Conservation (phyloP, 2,329 filamentous ascomycete species). For the Dactylella cylindrospora region DNA sequence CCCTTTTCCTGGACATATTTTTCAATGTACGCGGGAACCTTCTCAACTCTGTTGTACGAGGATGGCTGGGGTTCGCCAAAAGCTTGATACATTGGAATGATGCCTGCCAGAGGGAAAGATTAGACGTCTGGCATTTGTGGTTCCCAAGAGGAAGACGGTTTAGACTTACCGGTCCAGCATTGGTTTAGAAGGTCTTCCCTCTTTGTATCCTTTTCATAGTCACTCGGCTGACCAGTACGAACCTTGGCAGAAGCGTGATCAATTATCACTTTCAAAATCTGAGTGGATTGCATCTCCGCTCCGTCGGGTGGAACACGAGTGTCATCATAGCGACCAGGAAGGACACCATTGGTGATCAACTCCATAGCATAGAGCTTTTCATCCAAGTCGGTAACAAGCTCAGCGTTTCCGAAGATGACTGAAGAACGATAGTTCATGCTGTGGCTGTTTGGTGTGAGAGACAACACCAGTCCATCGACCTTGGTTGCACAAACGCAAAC, state of each 20-base stretch:
- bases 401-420: conserved; percentile 73
- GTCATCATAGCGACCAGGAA: conserved; percentile 68
- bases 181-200: conserved; percentile 56
- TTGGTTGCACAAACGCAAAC: conserved; percentile 72
- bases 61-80: conserved; percentile 66
- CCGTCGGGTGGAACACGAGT: conserved; percentile 69
- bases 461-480: conserved; percentile 76
- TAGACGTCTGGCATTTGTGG: too few species aligned
- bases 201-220: conserved; percentile 61
- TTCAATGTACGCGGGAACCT: conserved; percentile 65
- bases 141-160: too few species aligned
- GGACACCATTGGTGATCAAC: conserved; percentile 72
- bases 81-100: conserved; percentile 65
- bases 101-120: conserved; percentile 47
- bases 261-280: conserved; percentile 69
- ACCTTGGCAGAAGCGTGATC: conserved; percentile 74
- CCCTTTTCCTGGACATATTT: conserved; percentile 59
- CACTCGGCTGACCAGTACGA: conserved; percentile 65
- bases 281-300: conserved; percentile 73
- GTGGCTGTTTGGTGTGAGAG: conserved; percentile 76
- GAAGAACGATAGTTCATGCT: conserved; percentile 85
- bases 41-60: conserved; percentile 61
- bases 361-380: conserved; percentile 80
- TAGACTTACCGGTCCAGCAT: conserved; percentile 61
- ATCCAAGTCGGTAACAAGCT: conserved; percentile 64